Percentiles rank a stretch among this genome's conserved stretches.
Evolutionary conservation across 257 asterid genomes (phyloP).

Genomic region (Rhazya stricta): DNA sequence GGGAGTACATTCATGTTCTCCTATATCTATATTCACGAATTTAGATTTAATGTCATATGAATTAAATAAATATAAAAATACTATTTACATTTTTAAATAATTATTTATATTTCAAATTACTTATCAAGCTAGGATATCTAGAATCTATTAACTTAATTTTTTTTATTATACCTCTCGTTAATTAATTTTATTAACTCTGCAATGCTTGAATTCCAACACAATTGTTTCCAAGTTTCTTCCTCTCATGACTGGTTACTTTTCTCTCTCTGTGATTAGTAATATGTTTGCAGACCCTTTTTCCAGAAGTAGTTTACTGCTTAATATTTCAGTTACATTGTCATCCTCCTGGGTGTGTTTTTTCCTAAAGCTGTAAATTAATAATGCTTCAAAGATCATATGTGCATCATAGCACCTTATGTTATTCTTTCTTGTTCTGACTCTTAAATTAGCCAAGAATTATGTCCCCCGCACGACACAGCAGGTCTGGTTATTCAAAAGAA

Average conservation of each 20-base stretch:
- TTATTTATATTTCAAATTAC: too few species aligned
- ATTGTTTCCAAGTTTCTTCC: constrained; percentile 93
- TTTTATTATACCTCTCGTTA: too few species aligned
- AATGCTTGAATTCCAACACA: too few species aligned
- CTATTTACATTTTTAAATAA: too few species aligned
- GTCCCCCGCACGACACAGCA: constrained; percentile 97
- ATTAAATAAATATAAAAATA: too few species aligned
- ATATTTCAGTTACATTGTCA: neutral
- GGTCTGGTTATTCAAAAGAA: constrained; percentile 91
- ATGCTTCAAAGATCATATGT: neutral
- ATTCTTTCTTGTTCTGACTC: neutral
- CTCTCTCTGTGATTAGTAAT: constrained; percentile 95
- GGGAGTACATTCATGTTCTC: too few species aligned
- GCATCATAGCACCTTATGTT: neutral
- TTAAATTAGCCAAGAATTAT: constrained; percentile 12
- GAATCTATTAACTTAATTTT: too few species aligned
- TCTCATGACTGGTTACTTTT: constrained; percentile 97
- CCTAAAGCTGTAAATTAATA: neutral
- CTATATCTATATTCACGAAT: too few species aligned
- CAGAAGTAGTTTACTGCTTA: neutral
- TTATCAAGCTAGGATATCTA: too few species aligned
- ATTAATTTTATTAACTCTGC: too few species aligned
- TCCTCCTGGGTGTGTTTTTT: neutral
- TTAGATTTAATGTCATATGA: too few species aligned
- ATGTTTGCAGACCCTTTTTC: constrained; percentile 2